phyloP scores from a whole-genome alignment of 106 monocot genomes.

The Allium sativum region DNA sequence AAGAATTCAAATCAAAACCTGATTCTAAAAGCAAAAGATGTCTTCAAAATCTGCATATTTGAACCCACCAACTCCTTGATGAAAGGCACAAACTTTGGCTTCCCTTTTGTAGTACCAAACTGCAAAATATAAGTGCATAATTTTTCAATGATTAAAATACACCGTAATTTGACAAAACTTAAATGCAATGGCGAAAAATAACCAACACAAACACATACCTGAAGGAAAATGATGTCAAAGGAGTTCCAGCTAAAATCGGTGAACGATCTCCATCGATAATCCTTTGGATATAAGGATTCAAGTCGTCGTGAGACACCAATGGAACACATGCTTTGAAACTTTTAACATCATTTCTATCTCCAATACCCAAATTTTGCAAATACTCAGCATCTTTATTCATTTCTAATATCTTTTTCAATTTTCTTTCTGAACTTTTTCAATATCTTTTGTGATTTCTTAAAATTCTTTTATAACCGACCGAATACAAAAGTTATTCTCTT shows the following conservation, averaged over 20 bases:
- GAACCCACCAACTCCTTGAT: slow-evolving; percentile 37
- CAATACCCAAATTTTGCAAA: slow-evolving; percentile 48
- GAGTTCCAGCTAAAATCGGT: slow-evolving; percentile 58
- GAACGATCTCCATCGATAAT: slow-evolving; percentile 63
- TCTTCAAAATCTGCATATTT: slow-evolving; percentile 48
- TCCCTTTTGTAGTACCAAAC: slow-evolving; percentile 27
- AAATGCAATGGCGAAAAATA: background rate
- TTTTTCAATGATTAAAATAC: no score
- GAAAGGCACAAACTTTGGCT: slow-evolving; percentile 42
- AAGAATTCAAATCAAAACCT: slow-evolving; percentile 19
- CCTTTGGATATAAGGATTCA: slow-evolving; percentile 68
- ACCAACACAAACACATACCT: slow-evolving; percentile 29
- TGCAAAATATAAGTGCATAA: background rate
- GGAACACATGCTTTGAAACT: slow-evolving; percentile 77
- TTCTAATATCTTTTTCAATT: slow-evolving; percentile 56
- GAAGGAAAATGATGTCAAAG: slow-evolving; percentile 61
- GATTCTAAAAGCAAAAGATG: slow-evolving; percentile 57
- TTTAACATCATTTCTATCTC: slow-evolving; percentile 50
- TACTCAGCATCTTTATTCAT: slow-evolving; percentile 74
- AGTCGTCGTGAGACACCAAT: slow-evolving; percentile 57
- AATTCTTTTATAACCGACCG: slow-evolving; percentile 56
- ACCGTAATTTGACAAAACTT: background rate
- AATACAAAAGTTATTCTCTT: slow-evolving; percentile 14
- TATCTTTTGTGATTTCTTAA: slow-evolving; percentile 48
- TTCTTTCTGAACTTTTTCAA: slow-evolving; percentile 55